Evolutionary conservation across 164 flowering plant genomes (phyloP), one percentile per base, ranked within the genome.

Genomic region (Kalanchoe fedtschenkoi): DNA sequence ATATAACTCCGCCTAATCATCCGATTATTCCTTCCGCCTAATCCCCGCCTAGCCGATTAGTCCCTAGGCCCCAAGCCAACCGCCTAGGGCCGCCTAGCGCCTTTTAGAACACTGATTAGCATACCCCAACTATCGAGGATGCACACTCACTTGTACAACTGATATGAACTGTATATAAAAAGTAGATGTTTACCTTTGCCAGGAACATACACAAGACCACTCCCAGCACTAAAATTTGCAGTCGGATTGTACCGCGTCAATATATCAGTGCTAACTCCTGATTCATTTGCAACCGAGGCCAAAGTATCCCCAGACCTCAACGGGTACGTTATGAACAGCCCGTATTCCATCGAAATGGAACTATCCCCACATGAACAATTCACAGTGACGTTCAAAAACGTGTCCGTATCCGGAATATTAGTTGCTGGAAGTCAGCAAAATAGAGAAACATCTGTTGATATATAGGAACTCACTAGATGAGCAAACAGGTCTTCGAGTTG

Each of bases 241-340:
- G 41, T 76, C 2, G 61, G 71, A 42, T 78, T 78, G 44, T 70
- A 78, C 56, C 55, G 33, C 65, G 53, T 44, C 55, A 79, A n/a
- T 74, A 76, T 39, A 37, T 66, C 68, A 8, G 44, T 63, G 16
- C 72, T 22, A 10, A 76, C 72, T 14, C 69, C 69, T 17, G 69
- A 7, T 55, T 58, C 71, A 28, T 10, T 33, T 5, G 74, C 77
- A 14, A 77, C 28, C 6, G 66, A 63, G 11, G 66, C 38, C 69
- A 78, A 37, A 55, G 41, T 78, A 15, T 85, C 86, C 3, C 34
- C 71, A 0, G 66, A 56, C 44, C 73, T 75, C 39, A 83, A 73
- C 16, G 88, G 91, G 68, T 86, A 82, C 15, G 85, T 81, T 22
- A 72, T 22, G 63, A 86, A 86, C 77, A 83, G 62, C 56, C 91